A percentile compares a stretch with the other conserved stretches of the same genome.
These are phyloP conservation scores for Penicillium ochrochloron DNA, from an alignment of 495 filamentous ascomycete species.

Conservation along the genomic window DNA sequence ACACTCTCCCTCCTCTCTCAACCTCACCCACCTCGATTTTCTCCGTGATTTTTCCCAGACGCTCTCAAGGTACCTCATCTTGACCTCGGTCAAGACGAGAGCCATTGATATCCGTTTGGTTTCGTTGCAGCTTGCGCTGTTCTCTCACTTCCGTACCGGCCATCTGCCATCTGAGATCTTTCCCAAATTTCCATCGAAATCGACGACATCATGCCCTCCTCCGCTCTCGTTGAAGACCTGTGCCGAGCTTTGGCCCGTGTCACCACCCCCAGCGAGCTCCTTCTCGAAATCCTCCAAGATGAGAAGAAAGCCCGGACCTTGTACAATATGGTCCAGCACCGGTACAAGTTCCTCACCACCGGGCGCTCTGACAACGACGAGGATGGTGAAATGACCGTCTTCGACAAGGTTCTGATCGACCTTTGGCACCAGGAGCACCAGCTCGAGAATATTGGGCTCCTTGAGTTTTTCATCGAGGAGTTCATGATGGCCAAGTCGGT, in stretches of 20 bases:
- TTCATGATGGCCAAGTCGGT: slow-evolving; percentile 37
- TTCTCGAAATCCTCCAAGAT: slow-evolving; percentile 32
- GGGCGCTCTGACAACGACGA: slow-evolving; percentile 42
- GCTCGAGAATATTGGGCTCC: slow-evolving; percentile 31
- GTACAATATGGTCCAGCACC: slow-evolving; percentile 35
- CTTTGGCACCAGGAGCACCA: slow-evolving; percentile 37
- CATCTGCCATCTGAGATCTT: neutral
- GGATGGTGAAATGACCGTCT: slow-evolving; percentile 47
- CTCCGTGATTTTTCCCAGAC: neutral
- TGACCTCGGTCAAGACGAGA: neutral
- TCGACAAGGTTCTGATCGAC: slow-evolving; percentile 43
- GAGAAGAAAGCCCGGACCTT: slow-evolving; percentile 25
- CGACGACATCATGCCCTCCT: slow-evolving; percentile 9
- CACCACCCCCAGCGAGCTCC: slow-evolving; percentile 24
- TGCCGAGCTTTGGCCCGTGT: slow-evolving; percentile 29
- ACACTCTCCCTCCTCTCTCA: neutral
- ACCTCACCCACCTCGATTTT: neutral
- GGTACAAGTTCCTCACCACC: slow-evolving; percentile 33
- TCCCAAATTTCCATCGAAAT: neutral
- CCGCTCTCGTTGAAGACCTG: slow-evolving; percentile 19
- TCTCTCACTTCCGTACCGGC: neutral
- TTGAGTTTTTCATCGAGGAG: slow-evolving; percentile 48
- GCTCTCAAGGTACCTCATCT: neutral
- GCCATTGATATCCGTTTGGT: neutral
- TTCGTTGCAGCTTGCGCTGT: neutral